Evolutionary conservation across 768 basidiomycete genomes (phyloP), one percentile per base, ranked within the genome.

Genomic region (Hygrophorus russula): DNA sequence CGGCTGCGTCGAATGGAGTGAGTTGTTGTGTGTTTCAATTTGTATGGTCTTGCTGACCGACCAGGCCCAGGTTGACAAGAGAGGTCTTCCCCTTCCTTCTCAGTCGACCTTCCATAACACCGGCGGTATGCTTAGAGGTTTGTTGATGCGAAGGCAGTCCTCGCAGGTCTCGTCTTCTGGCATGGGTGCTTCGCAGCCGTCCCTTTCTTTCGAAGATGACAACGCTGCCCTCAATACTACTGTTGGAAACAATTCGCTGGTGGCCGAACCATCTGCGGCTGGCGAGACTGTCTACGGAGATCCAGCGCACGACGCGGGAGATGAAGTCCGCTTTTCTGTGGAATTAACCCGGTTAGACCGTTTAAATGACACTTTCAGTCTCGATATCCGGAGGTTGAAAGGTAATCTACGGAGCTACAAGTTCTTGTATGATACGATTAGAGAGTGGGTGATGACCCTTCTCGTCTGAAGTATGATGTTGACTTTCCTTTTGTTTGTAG

Each of bases 261-360:
- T 35, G 13, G 34, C 57, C 19, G 76, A 78, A 46, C 63, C 70
- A 1, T 40, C 59, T 31, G 30, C 66, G n/a, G 63, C 62, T 40
- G 51, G 55, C n/a, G 74, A 82, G 43, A 64, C 80, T 15, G 56
- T 82, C 15, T 97, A 94, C 54, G 93, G 93, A 11, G 87, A 87
- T 45, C 52, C 66, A n/a, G 57, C 70, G 3, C 76, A 85, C 52
- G 96, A 98, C 56, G 76, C 78, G 14, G 91, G 91, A 24, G 94
- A 94, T 53, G 96, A 98, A 77, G 90, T 99, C 52, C 79, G 88
- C 52, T 98, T 98, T 69, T 88, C 80, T 10, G 84, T 97, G 49
- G 96, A 99, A 67, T 64, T 99, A 49, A 97, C 94, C 37, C 69
- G 86, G 53, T 70, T 99, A 54, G 84, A 89, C 60, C 78, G 90